Conservation (phyloP, 768 basidiomycete genomes). For the Pisolithus orientalis region DNA sequence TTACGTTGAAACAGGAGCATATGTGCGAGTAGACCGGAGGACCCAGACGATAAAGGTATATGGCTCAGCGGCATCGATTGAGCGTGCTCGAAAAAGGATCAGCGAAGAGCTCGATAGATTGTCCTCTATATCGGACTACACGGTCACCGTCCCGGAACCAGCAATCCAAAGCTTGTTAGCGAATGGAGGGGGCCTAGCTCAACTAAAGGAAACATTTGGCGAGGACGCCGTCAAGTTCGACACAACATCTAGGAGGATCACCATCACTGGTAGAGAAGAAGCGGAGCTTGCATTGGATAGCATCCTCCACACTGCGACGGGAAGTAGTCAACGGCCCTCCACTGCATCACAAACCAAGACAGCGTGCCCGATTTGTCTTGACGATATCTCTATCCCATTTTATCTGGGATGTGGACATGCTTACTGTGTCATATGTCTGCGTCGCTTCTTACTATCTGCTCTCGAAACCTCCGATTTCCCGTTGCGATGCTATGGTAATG, state of each 20-base stretch:
- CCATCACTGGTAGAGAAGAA: slow-evolving; percentile 51
- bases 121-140: slow-evolving; percentile 35
- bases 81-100: slow-evolving; percentile 40
- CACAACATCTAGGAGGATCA: slow-evolving; percentile 36
- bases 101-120: slow-evolving; percentile 42
- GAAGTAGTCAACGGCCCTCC: slow-evolving; percentile 6
- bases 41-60: slow-evolving; percentile 39
- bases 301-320: slow-evolving; percentile 38
- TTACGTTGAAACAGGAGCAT: slow-evolving; percentile 32
- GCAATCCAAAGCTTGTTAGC: slow-evolving; percentile 44
- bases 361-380: slow-evolving; percentile 52
- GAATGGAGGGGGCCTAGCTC: slow-evolving; percentile 37
- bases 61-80: slow-evolving; percentile 34
- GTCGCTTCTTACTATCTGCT: slow-evolving; percentile 50
- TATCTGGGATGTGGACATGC: slow-evolving; percentile 56
- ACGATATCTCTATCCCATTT: slow-evolving; percentile 37
- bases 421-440: slow-evolving; percentile 60
- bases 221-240: slow-evolving; percentile 47
- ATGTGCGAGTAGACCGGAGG: slow-evolving; percentile 42
- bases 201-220: slow-evolving; percentile 47
- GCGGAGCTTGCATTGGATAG: slow-evolving; percentile 41
- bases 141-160: slow-evolving; percentile 30
- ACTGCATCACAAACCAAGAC: background rate
- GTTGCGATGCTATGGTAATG: slow-evolving; percentile 59
- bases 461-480: slow-evolving; percentile 55